phyloP scores from a whole-genome alignment of 805 yeast genomes.

The Lachancea quebecensis region DNA sequence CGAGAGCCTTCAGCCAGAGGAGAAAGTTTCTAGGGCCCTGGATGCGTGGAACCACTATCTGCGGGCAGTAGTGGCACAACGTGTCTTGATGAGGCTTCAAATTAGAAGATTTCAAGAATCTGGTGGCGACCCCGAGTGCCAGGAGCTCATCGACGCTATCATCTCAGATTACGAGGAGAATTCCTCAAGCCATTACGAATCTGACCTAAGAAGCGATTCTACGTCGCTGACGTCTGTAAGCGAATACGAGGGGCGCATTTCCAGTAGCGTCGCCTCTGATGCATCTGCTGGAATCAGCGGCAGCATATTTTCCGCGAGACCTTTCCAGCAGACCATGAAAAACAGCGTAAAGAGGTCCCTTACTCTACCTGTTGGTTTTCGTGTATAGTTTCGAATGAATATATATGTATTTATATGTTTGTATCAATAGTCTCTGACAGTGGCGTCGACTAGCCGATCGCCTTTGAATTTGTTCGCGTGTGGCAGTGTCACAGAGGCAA shows the following conservation, averaged over 20 bases:
- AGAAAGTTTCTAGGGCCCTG: constrained; percentile 3
- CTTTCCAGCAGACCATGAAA: constrained; percentile 5
- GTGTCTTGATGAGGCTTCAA: constrained; percentile 25
- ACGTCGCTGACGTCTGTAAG: constrained; percentile 3
- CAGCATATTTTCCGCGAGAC: constrained; percentile 18
- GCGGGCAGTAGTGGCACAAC: constrained; percentile 21
- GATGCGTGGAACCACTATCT: constrained; percentile 20
- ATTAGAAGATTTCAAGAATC: constrained; percentile 19
- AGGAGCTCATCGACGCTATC: constrained; percentile 11
- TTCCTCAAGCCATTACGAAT: constrained; percentile 5
- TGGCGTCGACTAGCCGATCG: constrained; percentile 8
- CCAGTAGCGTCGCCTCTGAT: not conserved
- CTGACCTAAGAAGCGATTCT: not conserved
- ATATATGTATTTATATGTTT: not conserved
- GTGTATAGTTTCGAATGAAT: constrained; percentile 12
- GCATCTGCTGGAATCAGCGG: constrained; percentile 4
- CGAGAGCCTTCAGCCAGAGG: not conserved
- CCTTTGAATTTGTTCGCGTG: constrained; percentile 9
- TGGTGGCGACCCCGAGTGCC: constrained; percentile 3
- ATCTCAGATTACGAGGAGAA: constrained; percentile 10
- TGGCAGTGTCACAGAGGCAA: constrained; percentile 12
- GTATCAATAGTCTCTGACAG: constrained; percentile 5
- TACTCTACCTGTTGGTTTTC: constrained; percentile 28
- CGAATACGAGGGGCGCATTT: not conserved
- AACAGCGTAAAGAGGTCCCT: constrained; percentile 22